Evolutionary conservation across 2,329 filamentous ascomycete species (phyloP).

Genomic region (Calonectria hongkongensis): DNA sequence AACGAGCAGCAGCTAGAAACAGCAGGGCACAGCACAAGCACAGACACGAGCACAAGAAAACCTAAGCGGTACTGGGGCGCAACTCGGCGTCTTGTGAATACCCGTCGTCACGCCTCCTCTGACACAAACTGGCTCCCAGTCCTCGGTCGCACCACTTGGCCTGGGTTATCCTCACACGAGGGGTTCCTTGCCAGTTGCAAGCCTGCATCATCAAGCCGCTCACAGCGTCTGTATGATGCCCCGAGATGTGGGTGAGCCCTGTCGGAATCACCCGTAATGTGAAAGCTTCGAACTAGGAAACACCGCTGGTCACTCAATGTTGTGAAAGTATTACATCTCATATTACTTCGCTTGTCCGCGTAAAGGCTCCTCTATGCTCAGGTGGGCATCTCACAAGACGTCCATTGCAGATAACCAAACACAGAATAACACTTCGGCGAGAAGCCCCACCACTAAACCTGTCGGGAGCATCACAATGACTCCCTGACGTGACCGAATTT

Average conservation of each 20-base stretch:
- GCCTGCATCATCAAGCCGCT: conserved; percentile 43
- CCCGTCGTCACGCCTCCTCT: conserved; percentile 30
- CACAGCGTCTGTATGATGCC: conserved; percentile 44
- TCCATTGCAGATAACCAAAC: conserved; percentile 35
- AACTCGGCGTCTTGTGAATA: conserved; percentile 33
- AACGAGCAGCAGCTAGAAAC: conserved; percentile 13
- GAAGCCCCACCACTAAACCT: conserved; percentile 24
- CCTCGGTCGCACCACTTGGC: conserved; percentile 35
- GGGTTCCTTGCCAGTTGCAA: conserved; percentile 43
- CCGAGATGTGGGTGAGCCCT: conserved; percentile 45
- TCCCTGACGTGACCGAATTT: conserved; percentile 26
- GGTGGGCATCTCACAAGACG: conserved; percentile 34
- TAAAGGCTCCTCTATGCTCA: conserved; percentile 37
- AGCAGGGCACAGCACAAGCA: conserved; percentile 21
- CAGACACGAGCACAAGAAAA: conserved; percentile 28
- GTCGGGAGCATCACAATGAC: conserved; percentile 12
- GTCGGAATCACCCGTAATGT: conserved; percentile 42
- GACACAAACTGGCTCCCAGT: conserved; percentile 29
- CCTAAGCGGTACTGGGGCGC: conserved; percentile 17
- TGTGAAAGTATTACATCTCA: conserved; percentile 36
- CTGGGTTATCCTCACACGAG: conserved; percentile 30
- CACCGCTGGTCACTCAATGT: conserved; percentile 35
- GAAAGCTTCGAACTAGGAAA: conserved; percentile 41
- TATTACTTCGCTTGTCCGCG: conserved; percentile 25
- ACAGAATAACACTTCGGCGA: conserved; percentile 32